Evolutionary conservation across 2,329 filamentous ascomycete species (phyloP), one percentile per base, ranked within the genome.

Genomic region (Fusarium tuaranense): DNA sequence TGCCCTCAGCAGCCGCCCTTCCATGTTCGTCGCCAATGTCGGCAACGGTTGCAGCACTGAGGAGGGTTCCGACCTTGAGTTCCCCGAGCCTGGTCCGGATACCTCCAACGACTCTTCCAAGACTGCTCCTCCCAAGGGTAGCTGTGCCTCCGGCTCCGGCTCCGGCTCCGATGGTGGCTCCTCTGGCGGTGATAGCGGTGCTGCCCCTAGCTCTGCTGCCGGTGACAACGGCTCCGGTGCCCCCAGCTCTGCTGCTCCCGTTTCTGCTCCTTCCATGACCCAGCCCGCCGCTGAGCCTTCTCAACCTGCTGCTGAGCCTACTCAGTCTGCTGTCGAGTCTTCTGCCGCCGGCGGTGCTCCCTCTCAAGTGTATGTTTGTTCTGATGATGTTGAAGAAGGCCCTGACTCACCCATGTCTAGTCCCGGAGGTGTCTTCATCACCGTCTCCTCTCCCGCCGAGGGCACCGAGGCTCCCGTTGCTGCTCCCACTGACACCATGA

Each of bases 11-110:
- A 81, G 82, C 51, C 90, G 93, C 1, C 93, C 94, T 1, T 82
- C 87, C 57, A 89, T 95, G 82, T 95, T 94, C 80, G 87, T 92
- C 63, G 93, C 92, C 83, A 95, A 95, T 81, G 83, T 94, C 61
- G 83, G 82, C 57, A 88, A 89, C 63, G 86, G 83, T 59, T 94
- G 92, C 84, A 85, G 80, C 48, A 93, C 91, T 39, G 80, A 82
- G 8, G 90, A 92, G 78, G 84, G 86, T 41, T 80, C 86, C 55
- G 90, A 93, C 69, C 86, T 93, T 39, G 79, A 86, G 75, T 95
- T 92, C 84, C 93, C 93, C 44, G 81, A 90, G 63, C 91, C 92
- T 8, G 93, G 93, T 59, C 82, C 85, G 1, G 87, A 89, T 66
- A 87, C 91, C 53, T 82, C 81, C 78, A 80, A 81, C 65, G 81